Base-by-base conservation (phyloP, 2,329 filamentous ascomycete species). In the Penicillium digitatum region DNA sequence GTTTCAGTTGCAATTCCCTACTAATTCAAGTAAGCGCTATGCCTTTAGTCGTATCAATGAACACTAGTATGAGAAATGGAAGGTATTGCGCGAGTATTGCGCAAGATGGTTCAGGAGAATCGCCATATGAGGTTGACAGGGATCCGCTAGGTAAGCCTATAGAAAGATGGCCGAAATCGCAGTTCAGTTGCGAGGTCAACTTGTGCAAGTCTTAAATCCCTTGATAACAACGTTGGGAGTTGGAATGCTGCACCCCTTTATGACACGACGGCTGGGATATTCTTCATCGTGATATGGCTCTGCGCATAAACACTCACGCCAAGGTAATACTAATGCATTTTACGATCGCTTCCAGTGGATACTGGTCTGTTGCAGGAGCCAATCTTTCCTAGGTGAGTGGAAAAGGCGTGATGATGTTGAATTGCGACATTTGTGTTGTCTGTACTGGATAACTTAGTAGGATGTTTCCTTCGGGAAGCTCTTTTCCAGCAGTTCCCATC, bases 21-120 rank as follows among this genome's bases (percentile, higher is more conserved):
- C 12, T 22, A 14, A 20, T 26, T 32, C n/a, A 12, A 35, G 39
- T 45, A 44, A 45, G 24, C 29, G 11, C 3, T 29, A 22, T 22
- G 27, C 2, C 31, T 27, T 29, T 3, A 5, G 9, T 26, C n/a
- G 31, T 3, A 44, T 22, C 14, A n/a, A 9, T 16, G 11, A 12
- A 12, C 4, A 27, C 12, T 22, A 29, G 14, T 45, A 45, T 4
- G 16, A 18, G 11, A 14, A 29, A 12, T n/a, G 20, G 11, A 45
- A 14, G 10, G 8, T 16, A 45, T 29, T 18, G 22, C 48, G 39
- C 29, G 22, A 20, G 12, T 45, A 51, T 45, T 45, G 39, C 48
- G 48, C 48, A 52, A 52, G 39, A 52, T 52, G 14, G n/a, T 29
- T 24, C 16, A 29, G 10, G 14, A 22, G 24, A 20, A 37, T 52